Evolutionary conservation across 352 stramenopile genomes (phyloP), one percentile per base, ranked within the genome.

Genomic region (Globisporangium cederbergense): DNA sequence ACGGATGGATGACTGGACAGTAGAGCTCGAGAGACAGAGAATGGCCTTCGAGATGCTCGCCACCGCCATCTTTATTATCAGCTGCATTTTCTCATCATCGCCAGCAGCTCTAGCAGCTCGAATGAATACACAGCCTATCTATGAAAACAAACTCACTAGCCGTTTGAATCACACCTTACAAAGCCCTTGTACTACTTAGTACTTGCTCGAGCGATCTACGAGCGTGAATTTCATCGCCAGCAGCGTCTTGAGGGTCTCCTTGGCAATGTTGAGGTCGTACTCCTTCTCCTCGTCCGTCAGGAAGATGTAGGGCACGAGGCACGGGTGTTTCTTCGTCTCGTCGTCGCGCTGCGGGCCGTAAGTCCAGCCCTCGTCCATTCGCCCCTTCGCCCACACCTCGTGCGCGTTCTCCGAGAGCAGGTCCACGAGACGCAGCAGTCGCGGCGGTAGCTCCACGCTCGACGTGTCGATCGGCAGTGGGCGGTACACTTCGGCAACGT

Each of bases 201-300:
- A 85, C 43, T 86, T 86, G 68, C 73, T 86, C 14, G 77, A 87
- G 46, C 76, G 76, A 45, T 95, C 83, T 8, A 89, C 70, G 62
- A 95, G 82, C 22, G 78, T 88, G 51, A 94, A 96, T 57, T 91
- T 90, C 80, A 96, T 91, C 18, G 87, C 87, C 28, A 94, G 74
- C 16, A 96, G 77, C 54, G 83, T 96, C 79, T 96, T 96, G 64
- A 94, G 80, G 42, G 87, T 96, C 65, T 93, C 86, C 62, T 87
- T 89, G 28, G 87, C 87, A 59, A 92, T 96, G 62, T 94, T 96
- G 46, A 94, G 72, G 67, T 96, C 87, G 70, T 93, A 94, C 60
- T 94, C 86, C 62, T 96, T 94, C 60, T 96, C 87, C 4, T 92
- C 86, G 54, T 96, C 86, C 14, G 86, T 93, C n/a, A 96, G 71